Base-by-base conservation (phyloP, 2,329 filamentous ascomycete genomes). In the Talaromyces sp. region DNA sequence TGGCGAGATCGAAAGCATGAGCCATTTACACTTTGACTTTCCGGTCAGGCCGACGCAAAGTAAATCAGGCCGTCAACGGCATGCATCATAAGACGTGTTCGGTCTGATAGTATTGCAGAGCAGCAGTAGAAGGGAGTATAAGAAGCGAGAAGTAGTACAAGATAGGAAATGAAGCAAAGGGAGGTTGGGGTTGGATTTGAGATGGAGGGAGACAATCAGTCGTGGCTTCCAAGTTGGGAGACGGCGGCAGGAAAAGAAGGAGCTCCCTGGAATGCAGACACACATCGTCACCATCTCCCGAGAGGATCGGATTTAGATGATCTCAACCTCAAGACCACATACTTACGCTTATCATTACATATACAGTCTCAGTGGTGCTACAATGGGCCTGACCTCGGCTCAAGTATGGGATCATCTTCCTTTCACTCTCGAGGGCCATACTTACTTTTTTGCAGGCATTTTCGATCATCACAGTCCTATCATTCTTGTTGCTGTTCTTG, bases 331-430 rank as follows among this genome's bases (percentile, higher is more conserved):
- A 35, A 44, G 4, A 18, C 28, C 46, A 35, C 39, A 54, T 61
- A 14, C 52, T 57, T 55, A 60, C n/a, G 12, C n/a, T 33, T 63
- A 63, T 55, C 40, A 9, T 58, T 64, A 64, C 46, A 42, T 40
- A 58, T 64, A 28, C 35, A 28, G 35, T 37, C 35, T 44, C 55
- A 25, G 9, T n/a, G 11, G 28, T 3, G 21, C 18, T 52, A 61
- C 58, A 40, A 63, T 63, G 62, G 37, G 61, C 31, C 33, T 64
- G 25, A 62, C 59, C 21, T 31, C 39, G 35, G 54, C 44, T 39
- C 63, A 64, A 56, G 63, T 62, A 62, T 9, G 7, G 23, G 31
- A 14, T 3, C 28, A 21, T 37, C 14, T n/a, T 28, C 9, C 25
- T n/a, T 16, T 6, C 7, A 31, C 37, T 16, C 23, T 42, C 3